Evolutionary conservation across 306 rosid species (phyloP).

Genomic region (Canavalia gladiata): DNA sequence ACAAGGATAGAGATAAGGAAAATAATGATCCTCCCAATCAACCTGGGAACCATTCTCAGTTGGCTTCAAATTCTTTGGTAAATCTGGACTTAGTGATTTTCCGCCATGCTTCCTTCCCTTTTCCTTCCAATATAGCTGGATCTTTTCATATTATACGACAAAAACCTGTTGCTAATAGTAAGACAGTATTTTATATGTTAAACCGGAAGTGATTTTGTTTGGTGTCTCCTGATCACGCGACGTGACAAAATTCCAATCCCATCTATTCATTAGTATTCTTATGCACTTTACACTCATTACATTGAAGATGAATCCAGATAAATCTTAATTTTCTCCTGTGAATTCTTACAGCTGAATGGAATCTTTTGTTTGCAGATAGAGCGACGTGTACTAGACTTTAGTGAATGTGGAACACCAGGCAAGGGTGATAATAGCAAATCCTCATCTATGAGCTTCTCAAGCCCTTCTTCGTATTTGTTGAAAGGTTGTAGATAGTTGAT

Average conservation of each 20-base stretch:
- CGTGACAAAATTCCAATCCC: not conserved
- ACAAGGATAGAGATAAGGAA: conserved; percentile 48
- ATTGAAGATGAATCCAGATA: not conserved
- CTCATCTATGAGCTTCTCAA: conserved; percentile 58
- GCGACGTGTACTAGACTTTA: conserved; percentile 87
- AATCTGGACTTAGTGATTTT: not conserved
- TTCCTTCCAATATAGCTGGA: not conserved
- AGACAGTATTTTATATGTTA: not conserved
- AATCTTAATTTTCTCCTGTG: not conserved
- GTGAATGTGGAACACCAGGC: conserved; percentile 89
- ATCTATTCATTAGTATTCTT: not conserved
- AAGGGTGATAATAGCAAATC: conserved; percentile 70
- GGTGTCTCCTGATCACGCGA: not conserved
- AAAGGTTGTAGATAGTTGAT: conserved; percentile 76
- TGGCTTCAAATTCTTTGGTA: conserved; percentile 70
- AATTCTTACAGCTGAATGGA: conserved; percentile 20
- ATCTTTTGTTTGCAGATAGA: conserved; percentile 65
- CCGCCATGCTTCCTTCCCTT: conserved; percentile 20
- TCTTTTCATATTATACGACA: conserved; percentile 2
- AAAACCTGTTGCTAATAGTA: not conserved
- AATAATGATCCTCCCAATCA: conserved; percentile 44
- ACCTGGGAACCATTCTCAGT: conserved; percentile 54
- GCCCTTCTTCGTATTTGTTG: conserved; percentile 82
- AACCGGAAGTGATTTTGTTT: not conserved
- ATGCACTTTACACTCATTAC: conserved; percentile 2